These are phyloP conservation scores for Dalbergia cultrata DNA, from an alignment of 306 rosid species.

Conservation along the genomic window DNA sequence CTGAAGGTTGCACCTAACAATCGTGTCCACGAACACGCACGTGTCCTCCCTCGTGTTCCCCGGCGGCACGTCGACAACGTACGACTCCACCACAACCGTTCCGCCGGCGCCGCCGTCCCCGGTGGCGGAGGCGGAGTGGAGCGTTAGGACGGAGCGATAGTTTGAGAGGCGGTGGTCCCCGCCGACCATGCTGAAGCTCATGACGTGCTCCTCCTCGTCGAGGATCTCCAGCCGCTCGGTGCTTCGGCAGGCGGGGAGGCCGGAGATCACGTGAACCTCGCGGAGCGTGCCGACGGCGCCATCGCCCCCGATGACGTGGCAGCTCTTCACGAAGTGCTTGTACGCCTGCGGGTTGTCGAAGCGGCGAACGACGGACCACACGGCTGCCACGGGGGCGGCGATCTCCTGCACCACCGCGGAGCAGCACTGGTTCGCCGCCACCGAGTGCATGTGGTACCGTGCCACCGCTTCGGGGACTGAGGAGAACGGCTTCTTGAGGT, in stretches of 20 bases:
- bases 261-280: constrained; percentile 79
- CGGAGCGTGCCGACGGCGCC: constrained; percentile 89
- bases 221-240: constrained; percentile 95
- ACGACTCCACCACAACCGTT: constrained; percentile 87
- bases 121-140: constrained; percentile 47
- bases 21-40: constrained; percentile 80
- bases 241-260: constrained; percentile 85
- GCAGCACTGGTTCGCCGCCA: constrained; percentile 66
- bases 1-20: constrained; percentile 92
- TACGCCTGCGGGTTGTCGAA: constrained; percentile 94
- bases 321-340: constrained; percentile 90
- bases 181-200: constrained; percentile 92
- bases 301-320: constrained; percentile 79
- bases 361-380: constrained; percentile 95
- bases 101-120: constrained; percentile 43
- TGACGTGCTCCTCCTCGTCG: constrained; percentile 85
- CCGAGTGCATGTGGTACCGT: constrained; percentile 62
- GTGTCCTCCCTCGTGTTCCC: constrained; percentile 91
- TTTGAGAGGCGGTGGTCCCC: constrained; percentile 87
- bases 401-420: constrained; percentile 83
- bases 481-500: neutral
- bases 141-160: constrained; percentile 85
- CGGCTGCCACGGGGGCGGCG: constrained; percentile 73
- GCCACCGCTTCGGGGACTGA: constrained; percentile 63
- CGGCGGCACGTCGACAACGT: constrained; percentile 85